These are phyloP conservation scores for Kazachstania taianensis DNA, from an alignment of 805 yeast genomes.

Conservation along the genomic window DNA sequence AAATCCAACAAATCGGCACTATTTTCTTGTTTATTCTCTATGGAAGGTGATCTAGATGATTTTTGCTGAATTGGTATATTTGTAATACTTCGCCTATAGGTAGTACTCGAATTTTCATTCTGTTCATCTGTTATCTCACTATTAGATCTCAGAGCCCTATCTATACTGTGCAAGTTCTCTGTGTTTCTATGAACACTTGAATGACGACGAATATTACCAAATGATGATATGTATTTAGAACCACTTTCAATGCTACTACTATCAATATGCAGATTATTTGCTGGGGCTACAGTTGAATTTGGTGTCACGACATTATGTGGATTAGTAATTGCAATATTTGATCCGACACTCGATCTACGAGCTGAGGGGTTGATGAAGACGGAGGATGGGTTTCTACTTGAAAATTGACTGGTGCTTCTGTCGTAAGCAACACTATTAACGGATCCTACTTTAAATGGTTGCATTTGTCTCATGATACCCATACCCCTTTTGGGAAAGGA, in stretches of 20 bases:
- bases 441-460: conserved; percentile 32
- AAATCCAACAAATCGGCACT: conserved; percentile 51
- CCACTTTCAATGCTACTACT: conserved; percentile 32
- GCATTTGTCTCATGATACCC: conserved; percentile 19
- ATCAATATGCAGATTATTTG: conserved; percentile 12
- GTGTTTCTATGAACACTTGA: conserved; percentile 29
- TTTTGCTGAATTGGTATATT: no score
- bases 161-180: conserved; percentile 4
- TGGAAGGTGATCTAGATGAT: background rate
- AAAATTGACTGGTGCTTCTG: conserved; percentile 17
- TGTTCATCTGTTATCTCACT: background rate
- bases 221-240: conserved; percentile 61
- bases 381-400: conserved; percentile 36
- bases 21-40: background rate
- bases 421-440: conserved; percentile 22
- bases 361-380: conserved; percentile 32
- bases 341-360: conserved; percentile 32
- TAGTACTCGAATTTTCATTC: background rate
- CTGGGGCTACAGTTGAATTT: conserved; percentile 7
- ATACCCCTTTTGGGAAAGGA: conserved; percentile 11
- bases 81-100: background rate
- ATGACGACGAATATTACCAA: conserved; percentile 56
- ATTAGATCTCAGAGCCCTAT: conserved; percentile 6
- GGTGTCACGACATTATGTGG: conserved; percentile 2
- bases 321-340: conserved; percentile 10